Evolutionary conservation across 805 yeast species (phyloP), one percentile per base, ranked within the genome.

Genomic region (Candida lessepsii): DNA sequence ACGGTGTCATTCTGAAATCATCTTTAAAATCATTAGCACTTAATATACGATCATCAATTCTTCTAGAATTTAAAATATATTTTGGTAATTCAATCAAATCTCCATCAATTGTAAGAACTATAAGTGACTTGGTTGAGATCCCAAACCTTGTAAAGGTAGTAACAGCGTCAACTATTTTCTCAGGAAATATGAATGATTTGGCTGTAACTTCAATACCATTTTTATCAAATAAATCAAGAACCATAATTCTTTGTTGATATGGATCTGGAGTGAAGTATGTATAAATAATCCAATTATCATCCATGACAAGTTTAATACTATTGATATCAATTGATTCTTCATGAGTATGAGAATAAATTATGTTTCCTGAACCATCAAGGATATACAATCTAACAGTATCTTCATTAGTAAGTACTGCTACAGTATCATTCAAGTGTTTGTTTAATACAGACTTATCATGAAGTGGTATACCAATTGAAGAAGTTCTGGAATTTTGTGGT

Each of bases 241-340:
- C 88, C 11, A 73, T 78, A 10, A 93, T 54, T 50, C 81, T 75
- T 44, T 67, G 74, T 43, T 68, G 72, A 36, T 76, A 74, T 9
- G 82, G 81, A 2, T 57, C 56, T 1, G 55, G 53, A 41, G 81
- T 73, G 53, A 72, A 76, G 51, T 78, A 82, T 0, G 90, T 67
- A 54, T 85, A 83, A 9, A 86, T 71, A 13, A 88, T 66, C 86
- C 93, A 91, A 61, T 90, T 80, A 56, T 91, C 98, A 35, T 88
- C 93, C 58, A 80, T 75, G 1, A 80, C 68, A 19, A 87, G 51
- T 16, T 72, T 63, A 20, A 87, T 56, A 2, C 73, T 63, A 1
- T 37, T 61, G 8, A 60, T 59, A 9, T 68, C 68, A 3, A 71
- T 56, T 5, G 68, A 71, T 3, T 61, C 55, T 16, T 59, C 63